phyloP scores from a whole-genome alignment of 768 basidiomycete genomes.

The Cyathus striatus region DNA sequence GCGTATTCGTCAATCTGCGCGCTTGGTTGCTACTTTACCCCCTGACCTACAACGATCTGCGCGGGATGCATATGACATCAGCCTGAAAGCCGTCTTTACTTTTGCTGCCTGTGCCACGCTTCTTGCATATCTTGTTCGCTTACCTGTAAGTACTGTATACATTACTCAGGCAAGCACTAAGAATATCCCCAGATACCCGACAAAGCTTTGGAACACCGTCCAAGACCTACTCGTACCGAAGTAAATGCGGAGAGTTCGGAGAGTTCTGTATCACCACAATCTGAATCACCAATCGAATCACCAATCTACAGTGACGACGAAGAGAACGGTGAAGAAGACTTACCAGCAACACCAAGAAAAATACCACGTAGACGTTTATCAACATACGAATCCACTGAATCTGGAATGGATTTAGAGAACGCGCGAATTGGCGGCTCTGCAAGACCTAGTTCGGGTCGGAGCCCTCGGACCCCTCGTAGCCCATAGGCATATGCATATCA shows the following conservation, averaged over 20 bases:
- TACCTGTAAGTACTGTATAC: conserved; percentile 43
- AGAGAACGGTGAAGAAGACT: conserved; percentile 6
- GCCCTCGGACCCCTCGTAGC: too few species aligned
- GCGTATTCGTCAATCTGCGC: conserved; percentile 56
- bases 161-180: background rate
- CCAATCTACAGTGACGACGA: conserved; percentile 18
- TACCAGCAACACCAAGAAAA: conserved; percentile 4
- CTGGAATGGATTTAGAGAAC: conserved; percentile 43
- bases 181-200: conserved; percentile 28
- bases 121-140: conserved; percentile 51
- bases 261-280: conserved; percentile 5
- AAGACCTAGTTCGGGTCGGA: background rate
- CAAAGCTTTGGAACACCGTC: conserved; percentile 31
- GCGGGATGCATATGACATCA: conserved; percentile 55
- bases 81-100: conserved; percentile 58
- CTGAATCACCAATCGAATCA: conserved; percentile 8
- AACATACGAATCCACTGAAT: conserved; percentile 44
- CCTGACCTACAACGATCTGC: conserved; percentile 47
- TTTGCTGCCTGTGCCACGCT: conserved; percentile 56
- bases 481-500: too few species aligned
- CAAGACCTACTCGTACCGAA: conserved; percentile 2
- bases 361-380: conserved; percentile 34
- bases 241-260: background rate
- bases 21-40: conserved; percentile 46
- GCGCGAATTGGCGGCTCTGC: conserved; percentile 30